Conservation (phyloP, 2,329 filamentous ascomycete genomes). For the Blastomyces percursus region DNA sequence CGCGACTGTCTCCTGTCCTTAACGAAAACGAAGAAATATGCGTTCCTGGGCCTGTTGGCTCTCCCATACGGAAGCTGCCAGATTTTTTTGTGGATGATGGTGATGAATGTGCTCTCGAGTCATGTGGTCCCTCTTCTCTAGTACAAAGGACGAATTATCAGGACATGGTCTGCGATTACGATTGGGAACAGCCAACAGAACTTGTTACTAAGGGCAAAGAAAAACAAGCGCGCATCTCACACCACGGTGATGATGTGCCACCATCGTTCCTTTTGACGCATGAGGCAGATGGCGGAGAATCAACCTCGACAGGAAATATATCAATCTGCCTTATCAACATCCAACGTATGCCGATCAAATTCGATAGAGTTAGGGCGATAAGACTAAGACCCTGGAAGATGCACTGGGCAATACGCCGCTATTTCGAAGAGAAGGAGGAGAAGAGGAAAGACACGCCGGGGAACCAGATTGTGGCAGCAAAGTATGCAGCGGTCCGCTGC, state of each 20-base stretch:
- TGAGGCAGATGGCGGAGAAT: neutral
- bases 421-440: neutral
- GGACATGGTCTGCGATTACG: neutral
- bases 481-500: neutral
- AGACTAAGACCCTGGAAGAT: neutral
- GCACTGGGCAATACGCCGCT: neutral
- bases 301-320: neutral
- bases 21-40: neutral
- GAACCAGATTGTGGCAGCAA: neutral
- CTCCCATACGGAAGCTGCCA: neutral
- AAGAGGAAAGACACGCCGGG: neutral
- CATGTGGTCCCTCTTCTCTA: neutral
- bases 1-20: neutral
- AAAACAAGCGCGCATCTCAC: neutral
- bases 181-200: neutral
- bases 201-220: neutral
- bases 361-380: neutral
- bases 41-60: neutral
- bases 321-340: neutral
- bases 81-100: neutral
- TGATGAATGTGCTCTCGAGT: slow-evolving; percentile 4
- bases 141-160: neutral
- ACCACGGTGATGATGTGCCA: neutral
- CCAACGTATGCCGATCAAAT: neutral
- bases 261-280: neutral